phyloP scores from a whole-genome alignment of 352 stramenopile genomes.

The Phytophthora foliorum region DNA sequence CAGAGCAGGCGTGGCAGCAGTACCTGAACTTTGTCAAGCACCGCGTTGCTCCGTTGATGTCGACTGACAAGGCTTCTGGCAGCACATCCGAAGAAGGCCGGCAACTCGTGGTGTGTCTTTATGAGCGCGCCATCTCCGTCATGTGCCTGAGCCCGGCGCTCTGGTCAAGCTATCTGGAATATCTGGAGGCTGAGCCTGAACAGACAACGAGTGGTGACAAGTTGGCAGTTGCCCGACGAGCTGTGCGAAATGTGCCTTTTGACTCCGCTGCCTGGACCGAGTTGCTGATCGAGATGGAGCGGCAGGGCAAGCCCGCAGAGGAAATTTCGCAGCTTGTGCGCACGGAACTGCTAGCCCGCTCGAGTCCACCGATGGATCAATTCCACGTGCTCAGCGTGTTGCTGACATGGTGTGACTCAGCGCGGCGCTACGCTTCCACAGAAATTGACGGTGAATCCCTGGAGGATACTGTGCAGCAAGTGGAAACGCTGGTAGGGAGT shows the following conservation, averaged over 20 bases:
- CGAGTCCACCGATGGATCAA: slow-evolving; percentile 59
- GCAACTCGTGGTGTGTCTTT: slow-evolving; percentile 54
- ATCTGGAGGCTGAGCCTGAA: slow-evolving; percentile 22
- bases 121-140: slow-evolving; percentile 62
- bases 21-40: slow-evolving; percentile 78
- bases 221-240: slow-evolving; percentile 43
- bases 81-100: slow-evolving; percentile 6
- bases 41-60: slow-evolving; percentile 52
- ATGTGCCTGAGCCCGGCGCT: slow-evolving; percentile 67
- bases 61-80: slow-evolving; percentile 5
- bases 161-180: slow-evolving; percentile 69
- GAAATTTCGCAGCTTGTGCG: slow-evolving; percentile 41
- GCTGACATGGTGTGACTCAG: slow-evolving; percentile 57
- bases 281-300: slow-evolving; percentile 65
- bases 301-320: neutral
- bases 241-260: slow-evolving; percentile 75
- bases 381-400: slow-evolving; percentile 60
- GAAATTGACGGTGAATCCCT: slow-evolving; percentile 17
- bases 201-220: slow-evolving; percentile 5
- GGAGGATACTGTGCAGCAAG: slow-evolving; percentile 18
- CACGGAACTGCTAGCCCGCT: slow-evolving; percentile 42
- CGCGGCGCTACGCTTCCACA: slow-evolving; percentile 36
- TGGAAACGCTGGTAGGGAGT: slow-evolving; percentile 35
- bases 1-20: slow-evolving; percentile 52
- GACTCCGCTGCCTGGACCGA: slow-evolving; percentile 70